These are phyloP conservation scores for Laburnicola sp. DNA, from an alignment of 2,329 filamentous ascomycete genomes.

Conservation along the genomic window DNA sequence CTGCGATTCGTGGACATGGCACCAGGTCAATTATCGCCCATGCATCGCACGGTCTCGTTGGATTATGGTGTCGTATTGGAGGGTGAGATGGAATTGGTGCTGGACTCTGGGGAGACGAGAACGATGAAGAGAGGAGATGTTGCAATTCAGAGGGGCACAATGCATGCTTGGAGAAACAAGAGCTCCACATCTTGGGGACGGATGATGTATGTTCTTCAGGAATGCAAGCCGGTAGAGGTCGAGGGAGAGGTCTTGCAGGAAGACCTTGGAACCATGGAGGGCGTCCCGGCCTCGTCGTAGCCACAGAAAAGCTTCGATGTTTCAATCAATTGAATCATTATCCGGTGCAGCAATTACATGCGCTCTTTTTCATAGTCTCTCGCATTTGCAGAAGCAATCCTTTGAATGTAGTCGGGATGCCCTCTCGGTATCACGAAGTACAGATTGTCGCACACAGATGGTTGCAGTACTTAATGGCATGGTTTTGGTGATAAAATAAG, in stretches of 20 bases:
- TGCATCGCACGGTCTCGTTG: constrained; percentile 46
- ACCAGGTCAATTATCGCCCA: constrained; percentile 36
- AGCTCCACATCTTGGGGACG: constrained; percentile 33
- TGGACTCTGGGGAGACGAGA: constrained; percentile 44
- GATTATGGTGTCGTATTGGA: constrained; percentile 47
- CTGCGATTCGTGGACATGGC: constrained; percentile 45
- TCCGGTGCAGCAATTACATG: background rate
- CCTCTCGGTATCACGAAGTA: too few species aligned
- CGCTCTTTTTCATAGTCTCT: too few species aligned
- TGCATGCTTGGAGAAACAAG: constrained; percentile 44
- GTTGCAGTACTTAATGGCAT: too few species aligned
- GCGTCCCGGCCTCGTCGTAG: too few species aligned
- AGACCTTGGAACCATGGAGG: constrained; percentile 37
- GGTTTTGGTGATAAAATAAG: too few species aligned
- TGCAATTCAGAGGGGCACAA: constrained; percentile 44
- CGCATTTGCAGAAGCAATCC: too few species aligned
- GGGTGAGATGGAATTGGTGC: constrained; percentile 41
- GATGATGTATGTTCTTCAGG: constrained; percentile 40
- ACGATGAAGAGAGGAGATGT: constrained; percentile 42
- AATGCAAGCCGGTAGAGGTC: constrained; percentile 30
- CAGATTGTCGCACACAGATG: too few species aligned
- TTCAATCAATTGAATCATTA: constrained; percentile 18
- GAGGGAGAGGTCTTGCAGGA: constrained; percentile 30
- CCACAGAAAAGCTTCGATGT: too few species aligned
- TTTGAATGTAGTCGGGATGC: too few species aligned